Percentiles rank a stretch among this genome's conserved stretches.
These are phyloP conservation scores for Piper betle DNA, from an alignment of 164 flowering plant species.

Conservation along the genomic window DNA sequence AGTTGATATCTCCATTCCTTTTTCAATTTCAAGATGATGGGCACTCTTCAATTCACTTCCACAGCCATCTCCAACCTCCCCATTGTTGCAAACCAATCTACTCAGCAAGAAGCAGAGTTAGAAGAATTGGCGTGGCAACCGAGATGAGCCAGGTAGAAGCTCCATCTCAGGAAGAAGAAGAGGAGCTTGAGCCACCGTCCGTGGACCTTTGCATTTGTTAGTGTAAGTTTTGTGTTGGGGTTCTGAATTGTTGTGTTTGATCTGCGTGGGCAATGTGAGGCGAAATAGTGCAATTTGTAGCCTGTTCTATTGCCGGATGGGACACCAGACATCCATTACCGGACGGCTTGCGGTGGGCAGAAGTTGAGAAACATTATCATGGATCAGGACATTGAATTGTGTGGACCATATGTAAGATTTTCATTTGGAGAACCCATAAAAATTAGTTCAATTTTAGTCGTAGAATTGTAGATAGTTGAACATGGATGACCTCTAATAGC, in stretches of 20 bases:
- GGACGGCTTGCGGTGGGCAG: constrained; percentile 66
- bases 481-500: not conserved
- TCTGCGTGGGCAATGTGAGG: not conserved
- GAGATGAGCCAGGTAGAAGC: constrained; percentile 19
- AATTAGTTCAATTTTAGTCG: too few species aligned
- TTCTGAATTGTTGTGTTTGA: not conserved
- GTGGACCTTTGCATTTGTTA: constrained; percentile 68
- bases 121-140: constrained; percentile 28
- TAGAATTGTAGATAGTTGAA: too few species aligned
- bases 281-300: constrained; percentile 16
- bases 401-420: constrained; percentile 73
- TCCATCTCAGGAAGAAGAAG: constrained; percentile 18
- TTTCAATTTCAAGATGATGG: constrained; percentile 14
- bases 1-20: too few species aligned
- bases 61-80: constrained; percentile 5
- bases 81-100: constrained; percentile 3
- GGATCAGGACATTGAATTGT: constrained; percentile 57
- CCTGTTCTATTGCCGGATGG: constrained; percentile 83
- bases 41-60: constrained; percentile 25
- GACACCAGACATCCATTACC: constrained; percentile 58
- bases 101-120: constrained; percentile 18
- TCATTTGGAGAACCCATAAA: not conserved
- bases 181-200: constrained; percentile 25
- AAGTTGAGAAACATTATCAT: constrained; percentile 77
- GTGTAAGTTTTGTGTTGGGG: constrained; percentile 24